Percentiles rank a stretch among this genome's conserved stretches.
Evolutionary conservation across 1,284 basidiomycete species (phyloP).

Genomic region (Trametes pubescens): DNA sequence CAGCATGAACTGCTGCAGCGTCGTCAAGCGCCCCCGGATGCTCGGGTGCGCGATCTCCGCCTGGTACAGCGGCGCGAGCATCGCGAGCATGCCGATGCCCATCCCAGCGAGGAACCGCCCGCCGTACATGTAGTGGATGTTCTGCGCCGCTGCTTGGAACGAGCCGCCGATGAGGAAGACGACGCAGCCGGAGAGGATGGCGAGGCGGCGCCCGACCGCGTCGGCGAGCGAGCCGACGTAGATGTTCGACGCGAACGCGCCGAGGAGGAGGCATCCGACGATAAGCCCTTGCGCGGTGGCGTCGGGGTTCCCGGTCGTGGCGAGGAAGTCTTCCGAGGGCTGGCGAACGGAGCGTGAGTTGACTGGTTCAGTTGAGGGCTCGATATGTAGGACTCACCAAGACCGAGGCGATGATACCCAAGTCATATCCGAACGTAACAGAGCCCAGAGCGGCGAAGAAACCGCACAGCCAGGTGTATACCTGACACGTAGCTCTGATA

Average conservation of each 20-base stretch:
- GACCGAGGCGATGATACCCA: conserved; percentile 51
- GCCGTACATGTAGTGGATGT: conserved; percentile 67
- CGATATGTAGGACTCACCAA: conserved; percentile 44
- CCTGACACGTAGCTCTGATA: conserved; percentile 31
- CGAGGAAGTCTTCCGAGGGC: conserved; percentile 41
- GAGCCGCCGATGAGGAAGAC: conserved; percentile 61
- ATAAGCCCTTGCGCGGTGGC: conserved; percentile 52
- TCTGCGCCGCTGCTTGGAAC: conserved; percentile 58
- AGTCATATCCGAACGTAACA: conserved; percentile 48
- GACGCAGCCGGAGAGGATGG: conserved; percentile 47
- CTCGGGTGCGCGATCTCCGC: conserved; percentile 71
- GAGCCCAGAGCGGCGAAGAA: conserved; percentile 57
- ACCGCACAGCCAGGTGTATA: conserved; percentile 71
- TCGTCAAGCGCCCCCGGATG: conserved; percentile 67
- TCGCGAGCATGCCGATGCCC: conserved; percentile 60
- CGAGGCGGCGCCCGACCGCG: conserved; percentile 39
- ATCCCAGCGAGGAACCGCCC: conserved; percentile 68
- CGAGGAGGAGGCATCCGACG: conserved; percentile 46
- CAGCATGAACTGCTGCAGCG: conserved; percentile 65
- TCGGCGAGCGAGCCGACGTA: conserved; percentile 47
- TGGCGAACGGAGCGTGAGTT: conserved; percentile 2
- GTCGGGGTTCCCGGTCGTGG: conserved; percentile 41
- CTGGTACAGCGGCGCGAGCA: conserved; percentile 67
- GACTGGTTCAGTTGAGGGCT: background rate
- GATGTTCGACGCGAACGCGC: conserved; percentile 47